phyloP scores from a whole-genome alignment of 768 basidiomycete genomes.

The Trametes cubensis region DNA sequence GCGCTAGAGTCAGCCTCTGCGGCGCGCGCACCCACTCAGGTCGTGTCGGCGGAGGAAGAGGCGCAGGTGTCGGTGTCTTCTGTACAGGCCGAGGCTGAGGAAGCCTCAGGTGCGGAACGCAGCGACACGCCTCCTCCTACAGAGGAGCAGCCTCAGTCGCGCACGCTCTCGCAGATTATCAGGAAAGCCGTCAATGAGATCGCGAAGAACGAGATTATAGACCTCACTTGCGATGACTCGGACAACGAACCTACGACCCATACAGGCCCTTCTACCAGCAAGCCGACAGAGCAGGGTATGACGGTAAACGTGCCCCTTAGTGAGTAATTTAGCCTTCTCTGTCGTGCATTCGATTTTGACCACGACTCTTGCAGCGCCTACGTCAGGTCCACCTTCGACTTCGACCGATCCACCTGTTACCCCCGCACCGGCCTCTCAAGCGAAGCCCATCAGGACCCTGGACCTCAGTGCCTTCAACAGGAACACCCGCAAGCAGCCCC shows the following conservation, averaged over 20 bases:
- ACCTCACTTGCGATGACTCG: conserved; percentile 15
- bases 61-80: not conserved
- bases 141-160: not conserved
- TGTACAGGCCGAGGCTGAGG: not conserved
- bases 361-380: not conserved
- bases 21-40: no score
- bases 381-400: not conserved
- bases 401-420: not conserved
- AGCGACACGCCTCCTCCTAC: conserved; percentile 1
- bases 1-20: no score
- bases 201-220: conserved; percentile 10
- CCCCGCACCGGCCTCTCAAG: not conserved
- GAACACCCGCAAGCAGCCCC: not conserved
- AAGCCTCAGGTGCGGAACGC: not conserved
- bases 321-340: not conserved
- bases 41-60: no score
- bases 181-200: conserved; percentile 9
- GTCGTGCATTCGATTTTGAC: not conserved
- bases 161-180: conserved; percentile 15
- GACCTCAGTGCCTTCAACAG: conserved; percentile 14
- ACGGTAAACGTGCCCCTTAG: not conserved
- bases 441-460: not conserved
- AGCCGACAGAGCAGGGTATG: not conserved
- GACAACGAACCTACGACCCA: not conserved
- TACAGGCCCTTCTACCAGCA: not conserved